Evolutionary conservation across 192 early-diverging fungal genomes (phyloP).

Genomic region (Kappamyces sp.): DNA sequence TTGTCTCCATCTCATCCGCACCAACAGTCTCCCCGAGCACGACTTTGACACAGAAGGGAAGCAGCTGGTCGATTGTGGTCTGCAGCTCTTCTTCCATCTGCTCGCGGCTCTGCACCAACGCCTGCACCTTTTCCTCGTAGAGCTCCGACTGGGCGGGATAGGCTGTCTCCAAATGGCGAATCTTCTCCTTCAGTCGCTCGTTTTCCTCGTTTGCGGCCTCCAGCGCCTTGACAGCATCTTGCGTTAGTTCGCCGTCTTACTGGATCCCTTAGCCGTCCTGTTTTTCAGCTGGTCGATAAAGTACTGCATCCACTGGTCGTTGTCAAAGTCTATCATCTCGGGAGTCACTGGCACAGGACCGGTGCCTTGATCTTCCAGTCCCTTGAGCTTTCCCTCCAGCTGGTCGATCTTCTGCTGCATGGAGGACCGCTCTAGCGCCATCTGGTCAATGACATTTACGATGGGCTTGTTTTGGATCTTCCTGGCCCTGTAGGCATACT

Average conservation of each 20-base stretch:
- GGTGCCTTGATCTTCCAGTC: background rate
- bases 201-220: slow-evolving; percentile 21
- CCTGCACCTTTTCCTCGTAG: no score
- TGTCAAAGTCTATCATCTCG: slow-evolving; percentile 24
- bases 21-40: background rate
- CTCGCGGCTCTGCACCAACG: no score
- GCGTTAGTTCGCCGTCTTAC: slow-evolving; percentile 15
- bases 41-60: slow-evolving; percentile 2
- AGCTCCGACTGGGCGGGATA: background rate
- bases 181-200: slow-evolving; percentile 4
- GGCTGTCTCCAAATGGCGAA: background rate
- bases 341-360: slow-evolving; percentile 1
- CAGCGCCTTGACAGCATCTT: slow-evolving; percentile 35
- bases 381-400: slow-evolving; percentile 20
- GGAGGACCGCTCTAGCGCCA: slow-evolving; percentile 18
- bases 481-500: slow-evolving; percentile 51
- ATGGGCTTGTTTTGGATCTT: slow-evolving; percentile 50
- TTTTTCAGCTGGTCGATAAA: slow-evolving; percentile 38
- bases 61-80: background rate
- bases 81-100: no score
- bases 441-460: slow-evolving; percentile 34
- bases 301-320: slow-evolving; percentile 30
- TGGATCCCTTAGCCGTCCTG: slow-evolving; percentile 35
- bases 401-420: slow-evolving; percentile 36
- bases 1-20: slow-evolving; percentile 1